Evolutionary conservation across 345 rosid genomes (phyloP), one percentile per base, ranked within the genome.

Genomic region (Cochlearia excelsa): DNA sequence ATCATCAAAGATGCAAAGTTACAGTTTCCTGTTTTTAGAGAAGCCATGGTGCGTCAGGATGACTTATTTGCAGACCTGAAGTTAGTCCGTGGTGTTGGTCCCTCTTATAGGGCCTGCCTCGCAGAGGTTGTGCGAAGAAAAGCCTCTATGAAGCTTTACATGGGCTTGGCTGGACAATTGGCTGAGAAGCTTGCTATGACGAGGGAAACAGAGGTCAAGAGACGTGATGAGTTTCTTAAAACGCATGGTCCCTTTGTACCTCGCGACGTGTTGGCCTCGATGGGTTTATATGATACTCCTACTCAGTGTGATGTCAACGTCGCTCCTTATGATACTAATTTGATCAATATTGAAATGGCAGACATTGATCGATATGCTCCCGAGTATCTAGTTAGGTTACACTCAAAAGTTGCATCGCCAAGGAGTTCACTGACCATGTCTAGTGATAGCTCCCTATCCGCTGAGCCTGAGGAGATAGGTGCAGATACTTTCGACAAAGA

Each of bases 141-240:
- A 72, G 82, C 95, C 30, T 90, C 95, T 64, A 81, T 81, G 97
- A 94, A 87, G 72, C 95, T 94, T 62, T 87, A 90, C 77, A 81
- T 94, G 99, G 99, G 97, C 63, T 79, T 80, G 95, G 99, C 99
- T 59, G 99, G 97, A 41, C 97, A 87, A 53, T 58, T 94, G 76
- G 99, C 99, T 33, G 99, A 94, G 63, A 85, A 53, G 81, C 99
- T 94, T 67, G 97, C 99, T 10, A 78, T 81, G 66, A 87, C 78
- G 75, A 84, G 99, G 66, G 97, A 85, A 69, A 67, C 55, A 27
- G 97, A 94, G 79, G 77, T 90, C 58, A 87, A 96, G 79, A 87
- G 80, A 75, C 86, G 97, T 27, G 96, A n/a, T n/a, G 95, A 84
- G 65, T 94, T 94, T 79, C 70, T 82, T 57, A 90, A 84, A 70